phyloP scores from a whole-genome alignment of 768 basidiomycete genomes.

The Harrya chromipes region DNA sequence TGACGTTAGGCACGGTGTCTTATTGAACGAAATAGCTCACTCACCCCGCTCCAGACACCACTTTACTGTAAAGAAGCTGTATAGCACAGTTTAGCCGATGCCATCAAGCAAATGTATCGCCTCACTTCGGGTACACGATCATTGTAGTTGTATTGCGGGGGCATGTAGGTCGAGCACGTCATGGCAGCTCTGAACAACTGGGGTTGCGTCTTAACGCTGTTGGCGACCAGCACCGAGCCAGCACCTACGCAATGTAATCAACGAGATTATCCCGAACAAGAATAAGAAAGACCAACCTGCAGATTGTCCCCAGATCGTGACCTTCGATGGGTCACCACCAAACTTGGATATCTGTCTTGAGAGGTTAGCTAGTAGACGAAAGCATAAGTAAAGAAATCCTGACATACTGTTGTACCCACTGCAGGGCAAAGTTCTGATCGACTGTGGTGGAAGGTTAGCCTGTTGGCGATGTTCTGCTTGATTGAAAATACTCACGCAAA shows the following conservation, averaged over 20 bases:
- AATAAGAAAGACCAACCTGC: slow-evolving; percentile 11
- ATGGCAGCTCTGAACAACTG: slow-evolving; percentile 44
- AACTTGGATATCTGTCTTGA: slow-evolving; percentile 28
- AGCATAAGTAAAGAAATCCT: background rate
- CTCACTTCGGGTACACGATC: slow-evolving; percentile 31
- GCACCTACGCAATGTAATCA: slow-evolving; percentile 30
- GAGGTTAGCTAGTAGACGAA: background rate
- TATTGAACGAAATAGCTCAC: background rate
- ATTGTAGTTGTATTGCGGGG: slow-evolving; percentile 45
- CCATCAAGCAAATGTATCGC: slow-evolving; percentile 25
- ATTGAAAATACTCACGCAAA: slow-evolving; percentile 34
- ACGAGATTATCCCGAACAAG: background rate
- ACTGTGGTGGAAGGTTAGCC: slow-evolving; percentile 19
- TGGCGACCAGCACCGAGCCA: slow-evolving; percentile 47
- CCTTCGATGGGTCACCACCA: slow-evolving; percentile 31
- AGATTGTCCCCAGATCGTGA: slow-evolving; percentile 36
- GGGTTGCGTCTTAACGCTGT: slow-evolving; percentile 43
- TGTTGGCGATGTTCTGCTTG: background rate
- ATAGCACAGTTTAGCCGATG: background rate
- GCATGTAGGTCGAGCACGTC: slow-evolving; percentile 43
- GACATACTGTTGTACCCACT: slow-evolving; percentile 37
- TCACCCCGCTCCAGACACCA: slow-evolving; percentile 37
- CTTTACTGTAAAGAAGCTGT: slow-evolving; percentile 34
- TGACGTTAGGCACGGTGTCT: background rate
- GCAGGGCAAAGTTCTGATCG: slow-evolving; percentile 35